Base-by-base conservation (phyloP, 352 stramenopile species). In the Phytophthora megakarya region DNA sequence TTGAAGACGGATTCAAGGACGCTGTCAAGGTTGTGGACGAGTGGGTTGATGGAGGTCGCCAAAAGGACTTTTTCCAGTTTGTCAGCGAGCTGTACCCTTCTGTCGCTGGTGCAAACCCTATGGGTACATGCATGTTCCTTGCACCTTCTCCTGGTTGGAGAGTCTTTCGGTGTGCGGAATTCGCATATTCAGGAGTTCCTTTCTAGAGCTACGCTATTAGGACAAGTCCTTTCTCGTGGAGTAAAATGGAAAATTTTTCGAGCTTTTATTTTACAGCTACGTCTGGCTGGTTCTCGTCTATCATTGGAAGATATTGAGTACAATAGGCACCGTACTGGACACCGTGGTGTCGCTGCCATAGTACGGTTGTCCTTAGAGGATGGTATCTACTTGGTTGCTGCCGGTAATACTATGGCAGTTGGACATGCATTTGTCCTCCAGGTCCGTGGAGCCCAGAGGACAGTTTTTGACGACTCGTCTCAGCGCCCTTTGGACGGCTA, bases 161-260 rank as follows among this genome's bases (percentile, higher is more conserved):
- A 38, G 4, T 13, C 53, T 2, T 19, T 13, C 12, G 53, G 15
- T 15, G 42, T 45, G 23, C 19, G 9, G 3, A 13, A 52, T n/a
- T 21, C 19, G 12, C 26, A 38, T 4, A 30, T 52, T 6, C 6
- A 61, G 5, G 13, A 26, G 4, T 52, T 52, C 16, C 15, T 52
- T 25, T 8, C n/a, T n/a, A n/a, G n/a, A n/a, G n/a, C n/a, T n/a
- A n/a, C 13, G 28, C 13, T 22, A 40, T 15, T 16, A 15, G 5
- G 28, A 45, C 22, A 44, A 15, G 43, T 47, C 23, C 9, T 62
- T n/a, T 54, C 53, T 19, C 43, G 53, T 48, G 53, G 43, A 18
- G 15, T 62, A 40, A 2, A 19, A 4, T 62, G 53, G 53, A n/a
- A 16, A 12, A 12, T 33, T 1, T 53, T 53, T 46, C 42, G 53